Evolutionary conservation across 2,329 filamentous ascomycete species (phyloP).

Genomic region (Tolypocladium nubicola): DNA sequence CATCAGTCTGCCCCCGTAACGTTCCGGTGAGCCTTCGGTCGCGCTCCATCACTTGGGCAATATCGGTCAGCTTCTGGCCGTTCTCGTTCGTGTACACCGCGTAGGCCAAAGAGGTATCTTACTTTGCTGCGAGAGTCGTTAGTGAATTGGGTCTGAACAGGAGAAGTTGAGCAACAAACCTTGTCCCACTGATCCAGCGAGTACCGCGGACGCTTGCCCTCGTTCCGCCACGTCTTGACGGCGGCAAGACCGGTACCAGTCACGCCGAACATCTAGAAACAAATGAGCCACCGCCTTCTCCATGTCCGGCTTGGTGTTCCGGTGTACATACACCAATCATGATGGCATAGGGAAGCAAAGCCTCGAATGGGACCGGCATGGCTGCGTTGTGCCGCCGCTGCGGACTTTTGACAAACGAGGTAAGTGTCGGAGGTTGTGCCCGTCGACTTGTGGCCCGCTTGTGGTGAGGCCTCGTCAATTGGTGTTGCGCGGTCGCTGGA

Average conservation of each 20-base stretch:
- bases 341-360: slow-evolving; percentile 54
- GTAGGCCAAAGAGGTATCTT: slow-evolving; percentile 11
- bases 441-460: neutral
- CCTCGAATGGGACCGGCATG: slow-evolving; percentile 56
- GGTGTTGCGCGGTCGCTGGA: neutral
- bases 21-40: slow-evolving; percentile 50
- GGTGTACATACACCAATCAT: slow-evolving; percentile 43
- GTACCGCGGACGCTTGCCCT: slow-evolving; percentile 49
- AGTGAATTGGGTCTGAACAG: slow-evolving; percentile 8
- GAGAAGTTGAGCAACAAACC: slow-evolving; percentile 27
- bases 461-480: neutral
- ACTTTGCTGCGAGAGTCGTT: slow-evolving; percentile 41
- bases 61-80: slow-evolving; percentile 2
- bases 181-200: slow-evolving; percentile 54
- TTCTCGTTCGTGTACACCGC: neutral
- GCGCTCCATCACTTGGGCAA: slow-evolving; percentile 50
- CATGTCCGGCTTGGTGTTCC: slow-evolving; percentile 2
- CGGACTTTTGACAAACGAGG: slow-evolving; percentile 12
- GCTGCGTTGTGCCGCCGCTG: slow-evolving; percentile 18
- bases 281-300: slow-evolving; percentile 11
- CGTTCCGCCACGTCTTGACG: slow-evolving; percentile 47
- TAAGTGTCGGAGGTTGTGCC: neutral
- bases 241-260: slow-evolving; percentile 47
- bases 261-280: slow-evolving; percentile 49
- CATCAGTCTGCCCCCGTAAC: slow-evolving; percentile 47